Conservation (phyloP, 1,284 basidiomycete species). For the Fomitopsis palustris region DNA sequence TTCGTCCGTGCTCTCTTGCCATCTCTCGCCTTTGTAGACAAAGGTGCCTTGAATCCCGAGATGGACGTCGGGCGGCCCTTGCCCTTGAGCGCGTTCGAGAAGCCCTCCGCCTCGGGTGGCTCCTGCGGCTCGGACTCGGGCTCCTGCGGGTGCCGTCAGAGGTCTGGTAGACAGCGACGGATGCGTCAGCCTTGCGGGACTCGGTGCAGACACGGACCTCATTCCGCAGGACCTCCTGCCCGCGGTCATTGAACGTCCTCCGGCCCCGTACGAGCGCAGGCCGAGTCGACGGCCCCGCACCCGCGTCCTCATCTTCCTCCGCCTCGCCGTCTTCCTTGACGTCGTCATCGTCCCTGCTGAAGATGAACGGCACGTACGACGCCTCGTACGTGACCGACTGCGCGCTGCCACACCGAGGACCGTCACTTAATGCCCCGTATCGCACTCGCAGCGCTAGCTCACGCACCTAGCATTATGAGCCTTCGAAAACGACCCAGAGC, state of each 20-base stretch:
- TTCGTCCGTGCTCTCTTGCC: constrained; percentile 31
- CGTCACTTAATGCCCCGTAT: too few species aligned
- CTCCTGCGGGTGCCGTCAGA: background rate
- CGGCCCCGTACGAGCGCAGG: constrained; percentile 38
- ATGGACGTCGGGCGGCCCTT: constrained; percentile 23
- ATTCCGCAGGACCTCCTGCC: constrained; percentile 31
- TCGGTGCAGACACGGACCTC: constrained; percentile 15
- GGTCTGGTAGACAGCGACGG: background rate
- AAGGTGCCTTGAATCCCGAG: constrained; percentile 26
- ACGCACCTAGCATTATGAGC: background rate
- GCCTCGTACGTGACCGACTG: constrained; percentile 48
- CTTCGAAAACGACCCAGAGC: background rate
- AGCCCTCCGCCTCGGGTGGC: background rate
- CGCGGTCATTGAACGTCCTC: constrained; percentile 38
- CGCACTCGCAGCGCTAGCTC: background rate
- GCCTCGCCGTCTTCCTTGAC: constrained; percentile 17
- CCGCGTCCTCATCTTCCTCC: constrained; percentile 17
- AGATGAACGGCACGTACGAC: constrained; percentile 72
- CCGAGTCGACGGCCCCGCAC: constrained; percentile 2
- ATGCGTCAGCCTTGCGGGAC: background rate
- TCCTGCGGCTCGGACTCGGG: background rate
- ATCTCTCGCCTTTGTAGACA: constrained; percentile 16
- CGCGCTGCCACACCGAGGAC: constrained; percentile 6
- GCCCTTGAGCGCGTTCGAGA: constrained; percentile 3
- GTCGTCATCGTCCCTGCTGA: constrained; percentile 33